Evolutionary conservation across 2,329 filamentous ascomycete genomes (phyloP).

Genomic region (Clonostachys sp.): DNA sequence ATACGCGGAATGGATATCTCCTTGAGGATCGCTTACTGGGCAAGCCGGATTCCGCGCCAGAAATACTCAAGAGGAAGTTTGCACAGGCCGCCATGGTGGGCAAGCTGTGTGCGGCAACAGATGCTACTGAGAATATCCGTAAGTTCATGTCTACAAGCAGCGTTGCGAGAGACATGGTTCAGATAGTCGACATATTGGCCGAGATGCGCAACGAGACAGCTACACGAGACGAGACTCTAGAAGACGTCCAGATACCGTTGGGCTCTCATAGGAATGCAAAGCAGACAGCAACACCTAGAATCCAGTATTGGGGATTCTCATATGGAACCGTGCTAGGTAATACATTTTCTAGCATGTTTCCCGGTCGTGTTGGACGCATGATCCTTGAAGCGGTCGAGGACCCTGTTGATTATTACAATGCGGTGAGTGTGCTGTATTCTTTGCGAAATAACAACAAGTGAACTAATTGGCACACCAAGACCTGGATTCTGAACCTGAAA

Average conservation of each 20-base stretch:
- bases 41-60: too few species aligned
- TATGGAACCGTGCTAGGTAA: slow-evolving; percentile 33
- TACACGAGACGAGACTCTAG: not conserved
- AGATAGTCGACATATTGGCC: slow-evolving; percentile 33
- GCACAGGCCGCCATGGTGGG: not conserved
- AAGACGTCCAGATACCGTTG: not conserved
- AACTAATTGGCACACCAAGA: slow-evolving; percentile 7
- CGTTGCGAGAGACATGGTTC: slow-evolving; percentile 37
- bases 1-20: too few species aligned
- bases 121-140: not conserved
- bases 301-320: slow-evolving; percentile 46
- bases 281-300: slow-evolving; percentile 7
- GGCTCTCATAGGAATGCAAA: not conserved
- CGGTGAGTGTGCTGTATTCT: slow-evolving; percentile 14
- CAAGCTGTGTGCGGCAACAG: not conserved
- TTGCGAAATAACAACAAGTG: not conserved
- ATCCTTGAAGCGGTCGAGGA: slow-evolving; percentile 33
- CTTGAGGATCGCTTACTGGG: too few species aligned
- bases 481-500: slow-evolving; percentile 26
- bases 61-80: too few species aligned
- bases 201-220: slow-evolving; percentile 17
- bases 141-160: slow-evolving; percentile 27
- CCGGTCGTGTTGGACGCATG: slow-evolving; percentile 30
- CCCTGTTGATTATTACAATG: slow-evolving; percentile 24
- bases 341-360: slow-evolving; percentile 27